Conservation (phyloP, 176 grass and related monocot species). For the Dactylis glomerata region DNA sequence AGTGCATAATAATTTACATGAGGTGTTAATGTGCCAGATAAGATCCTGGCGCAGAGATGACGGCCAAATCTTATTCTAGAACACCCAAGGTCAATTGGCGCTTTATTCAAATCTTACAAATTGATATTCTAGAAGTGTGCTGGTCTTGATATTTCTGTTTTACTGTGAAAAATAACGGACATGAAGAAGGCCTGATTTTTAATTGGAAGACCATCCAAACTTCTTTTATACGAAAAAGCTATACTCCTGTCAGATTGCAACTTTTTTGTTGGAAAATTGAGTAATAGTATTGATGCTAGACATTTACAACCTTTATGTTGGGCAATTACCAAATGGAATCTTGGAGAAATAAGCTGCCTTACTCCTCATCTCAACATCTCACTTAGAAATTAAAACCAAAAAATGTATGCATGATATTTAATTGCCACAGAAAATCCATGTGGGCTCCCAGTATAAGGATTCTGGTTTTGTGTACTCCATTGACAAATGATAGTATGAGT, state of each 20-base stretch:
- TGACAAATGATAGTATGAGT: constrained; percentile 24
- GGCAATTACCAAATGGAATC: background rate
- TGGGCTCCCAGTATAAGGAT: constrained; percentile 27
- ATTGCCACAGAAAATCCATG: constrained; percentile 15
- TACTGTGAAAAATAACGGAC: background rate
- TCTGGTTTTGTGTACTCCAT: constrained; percentile 15
- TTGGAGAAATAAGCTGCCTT: background rate
- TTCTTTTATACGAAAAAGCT: background rate
- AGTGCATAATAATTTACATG: background rate
- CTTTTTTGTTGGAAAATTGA: background rate
- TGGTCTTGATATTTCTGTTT: background rate
- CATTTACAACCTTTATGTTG: background rate
- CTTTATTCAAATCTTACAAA: background rate
- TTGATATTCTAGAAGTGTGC: background rate
- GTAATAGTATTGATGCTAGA: background rate
- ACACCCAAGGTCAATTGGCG: background rate
- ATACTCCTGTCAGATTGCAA: background rate
- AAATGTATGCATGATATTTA: background rate
- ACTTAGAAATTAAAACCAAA: background rate
- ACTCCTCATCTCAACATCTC: background rate
- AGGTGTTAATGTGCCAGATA: background rate
- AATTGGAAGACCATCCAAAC: background rate
- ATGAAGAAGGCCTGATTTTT: background rate
- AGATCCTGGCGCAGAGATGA: background rate
- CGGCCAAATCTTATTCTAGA: background rate